Evolutionary conservation across 2,329 filamentous ascomycete species (phyloP).

Genomic region (Talaromyces sp.): DNA sequence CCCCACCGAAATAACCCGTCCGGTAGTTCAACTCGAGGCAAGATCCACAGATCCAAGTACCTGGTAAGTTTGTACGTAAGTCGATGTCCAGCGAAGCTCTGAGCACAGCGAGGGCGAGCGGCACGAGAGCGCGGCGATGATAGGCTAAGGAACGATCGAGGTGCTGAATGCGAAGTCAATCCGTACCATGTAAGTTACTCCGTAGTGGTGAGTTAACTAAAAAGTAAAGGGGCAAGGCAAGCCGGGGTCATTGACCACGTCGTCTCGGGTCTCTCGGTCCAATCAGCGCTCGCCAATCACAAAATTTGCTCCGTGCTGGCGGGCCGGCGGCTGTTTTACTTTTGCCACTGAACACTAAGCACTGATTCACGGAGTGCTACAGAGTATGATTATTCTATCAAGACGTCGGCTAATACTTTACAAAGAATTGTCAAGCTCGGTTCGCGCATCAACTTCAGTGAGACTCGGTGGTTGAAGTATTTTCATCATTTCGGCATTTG

Average conservation of each 20-base stretch:
- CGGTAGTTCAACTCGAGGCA: neutral
- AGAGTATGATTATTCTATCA: neutral
- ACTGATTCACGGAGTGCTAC: neutral
- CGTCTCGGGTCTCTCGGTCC: neutral
- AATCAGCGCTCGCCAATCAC: neutral
- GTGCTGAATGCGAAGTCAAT: neutral
- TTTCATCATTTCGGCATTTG: neutral
- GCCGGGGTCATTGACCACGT: slow-evolving; percentile 5
- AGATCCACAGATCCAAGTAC: neutral
- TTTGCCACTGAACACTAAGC: neutral
- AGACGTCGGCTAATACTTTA: neutral
- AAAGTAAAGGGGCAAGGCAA: neutral
- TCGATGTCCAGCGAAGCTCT: neutral
- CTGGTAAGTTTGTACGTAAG: neutral
- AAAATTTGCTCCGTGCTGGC: slow-evolving; percentile 13
- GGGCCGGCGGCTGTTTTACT: slow-evolving; percentile 10
- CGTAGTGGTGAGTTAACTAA: too few species aligned
- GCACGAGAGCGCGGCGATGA: neutral
- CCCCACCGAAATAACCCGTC: neutral
- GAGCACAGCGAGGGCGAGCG: neutral
- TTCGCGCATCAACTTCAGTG: neutral
- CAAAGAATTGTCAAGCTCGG: neutral
- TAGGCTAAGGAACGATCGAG: neutral
- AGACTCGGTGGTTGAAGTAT: neutral
- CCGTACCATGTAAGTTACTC: too few species aligned